Conservation (phyloP, 139 green algal genomes). For the Spirogloea muscicola region DNA sequence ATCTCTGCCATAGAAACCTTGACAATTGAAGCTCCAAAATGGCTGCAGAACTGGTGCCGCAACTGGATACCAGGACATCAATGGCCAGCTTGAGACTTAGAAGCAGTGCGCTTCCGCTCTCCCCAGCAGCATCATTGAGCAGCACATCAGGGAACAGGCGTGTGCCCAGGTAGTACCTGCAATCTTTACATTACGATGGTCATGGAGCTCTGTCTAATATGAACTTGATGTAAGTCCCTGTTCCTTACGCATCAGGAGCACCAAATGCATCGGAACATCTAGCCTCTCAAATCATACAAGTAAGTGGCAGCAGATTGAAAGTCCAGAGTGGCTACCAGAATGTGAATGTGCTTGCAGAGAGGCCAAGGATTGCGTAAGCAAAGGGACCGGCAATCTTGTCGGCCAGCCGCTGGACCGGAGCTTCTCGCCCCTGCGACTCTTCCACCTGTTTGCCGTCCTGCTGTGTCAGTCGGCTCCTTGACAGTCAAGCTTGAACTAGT, state of each 20-base stretch:
- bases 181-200: no score
- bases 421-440: conserved; percentile 86
- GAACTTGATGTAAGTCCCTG: no score
- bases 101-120: conserved; percentile 52
- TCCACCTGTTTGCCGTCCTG: no score
- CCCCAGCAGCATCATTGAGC: conserved; percentile 27
- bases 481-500: no score
- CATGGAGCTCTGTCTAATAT: no score
- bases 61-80: conserved; percentile 74
- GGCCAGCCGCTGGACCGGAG: conserved; percentile 71
- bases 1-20: no score
- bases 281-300: no score
- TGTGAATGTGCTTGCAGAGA: conserved; percentile 70
- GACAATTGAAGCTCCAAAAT: not conserved
- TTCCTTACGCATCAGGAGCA: no score
- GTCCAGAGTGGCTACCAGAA: no score
- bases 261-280: no score
- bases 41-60: not conserved
- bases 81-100: conserved; percentile 78
- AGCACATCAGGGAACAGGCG: conserved; percentile 39
- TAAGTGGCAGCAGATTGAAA: no score
- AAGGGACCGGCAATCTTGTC: conserved; percentile 26
- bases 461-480: no score
- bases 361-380: conserved; percentile 65
- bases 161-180: conserved; percentile 27